Evolutionary conservation across 306 rosid genomes (phyloP), one percentile per base, ranked within the genome.

Genomic region (Vigna radiata): DNA sequence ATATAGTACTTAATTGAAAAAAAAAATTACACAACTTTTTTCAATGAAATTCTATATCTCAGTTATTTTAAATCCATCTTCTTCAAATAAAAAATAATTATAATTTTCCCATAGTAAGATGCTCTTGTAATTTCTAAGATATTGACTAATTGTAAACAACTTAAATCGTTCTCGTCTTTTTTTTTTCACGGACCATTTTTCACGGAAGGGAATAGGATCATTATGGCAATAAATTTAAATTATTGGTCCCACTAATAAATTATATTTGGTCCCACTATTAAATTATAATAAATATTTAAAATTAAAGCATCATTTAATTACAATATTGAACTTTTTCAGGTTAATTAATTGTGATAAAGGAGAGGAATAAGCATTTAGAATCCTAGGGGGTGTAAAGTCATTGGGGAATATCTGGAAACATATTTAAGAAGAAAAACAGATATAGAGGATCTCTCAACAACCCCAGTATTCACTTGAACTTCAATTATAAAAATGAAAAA

Each of bases 371-470:
- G 64, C 18, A 71, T 54, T 12, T 53, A 71, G 50, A 71, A 53
- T 37, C 64, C 48, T 8, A 31, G 63, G 52, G 19, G 14, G 37
- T 25, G n/a, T 1, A 17, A 41, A 14, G 25, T 21, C 49, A 37
- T 72, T 72, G 7, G 39, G 63, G 66, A 72, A 72, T 55, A 72
- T 72, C 77, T 54, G 65, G 19, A 54, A 72, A 72, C 50, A 44
- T 17, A 33, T 37, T 70, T 70, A 70, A 9, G 33, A 3, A 18
- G 21, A 49, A n/a, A 29, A 47, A 2, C 6, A 39, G 8, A 44
- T 4, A 25, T 15, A 1, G 75, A 37, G 52, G 52, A 31, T 71
- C 52, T 37, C 37, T 54, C 15, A 18, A 17, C 36, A 70, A 27
- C 61, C 31, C 2, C 29, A 50, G n/a, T 21, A 33, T 70, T 70